Base-by-base conservation (phyloP, 106 monocot species). In the Acanthochlamys bracteata region DNA sequence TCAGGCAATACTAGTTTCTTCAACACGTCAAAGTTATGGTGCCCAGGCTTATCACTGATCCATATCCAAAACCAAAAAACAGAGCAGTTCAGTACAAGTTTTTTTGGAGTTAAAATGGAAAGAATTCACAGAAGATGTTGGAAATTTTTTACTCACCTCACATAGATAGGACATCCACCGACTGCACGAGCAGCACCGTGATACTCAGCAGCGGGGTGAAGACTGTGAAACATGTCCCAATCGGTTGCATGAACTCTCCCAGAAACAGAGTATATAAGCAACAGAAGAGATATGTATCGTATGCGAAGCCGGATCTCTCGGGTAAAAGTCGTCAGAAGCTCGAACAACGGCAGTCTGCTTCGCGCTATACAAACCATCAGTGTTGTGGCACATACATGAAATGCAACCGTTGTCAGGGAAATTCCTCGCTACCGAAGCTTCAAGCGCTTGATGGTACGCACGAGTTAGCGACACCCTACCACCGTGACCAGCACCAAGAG, bases 151-250 rank as follows among this genome's bases (percentile, higher is more conserved):
- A 16, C 56, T 59, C 42, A 83, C 74, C 78, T 79, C 26, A 84
- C 79, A 46, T 91, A 91, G 40, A 91, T 78, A 0, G 90, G 55
- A 62, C 90, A 83, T 0, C 90, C 90, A 59, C 90, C 90, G 7
- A 91, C 68, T 39, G 86, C 86, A 41, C 90, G 78, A 20, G 90
- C 86, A 40, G 90, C 90, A 33, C 80, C 90, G 41, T 91, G 90
- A 59, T 91, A 91, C 55, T 86, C 90, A 7, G 90, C 90, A 20
- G 80, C 80, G n/a, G 86, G 90, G 73, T 91, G 86, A 25, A 86
- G 68, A 43, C 90, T 91, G 47, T 91, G 90, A 56, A 91, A 91
- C 90, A 91, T 91, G 41, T 91, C 90, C 90, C 90, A 91, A 53
- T 91, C 86, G 90, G 86, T 53, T 83, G 90, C 90, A 91, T 86